These are phyloP conservation scores for Paxillus rubicundulus DNA, from an alignment of 768 basidiomycete species.

Conservation along the genomic window DNA sequence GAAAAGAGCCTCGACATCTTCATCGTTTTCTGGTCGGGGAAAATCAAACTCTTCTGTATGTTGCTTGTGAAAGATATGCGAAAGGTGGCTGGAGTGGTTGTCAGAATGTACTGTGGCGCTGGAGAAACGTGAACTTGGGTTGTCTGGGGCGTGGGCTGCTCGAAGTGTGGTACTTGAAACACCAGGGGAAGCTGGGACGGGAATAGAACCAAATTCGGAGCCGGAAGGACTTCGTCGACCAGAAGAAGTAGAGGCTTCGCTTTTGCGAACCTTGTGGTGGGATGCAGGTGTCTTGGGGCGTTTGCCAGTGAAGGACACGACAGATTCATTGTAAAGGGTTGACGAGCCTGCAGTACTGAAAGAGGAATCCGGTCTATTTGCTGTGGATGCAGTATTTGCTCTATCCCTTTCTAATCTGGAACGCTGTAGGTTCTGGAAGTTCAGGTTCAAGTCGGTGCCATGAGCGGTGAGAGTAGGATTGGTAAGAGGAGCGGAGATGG, in stretches of 20 bases:
- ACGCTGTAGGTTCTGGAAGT: slow-evolving; percentile 48
- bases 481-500: slow-evolving; percentile 79
- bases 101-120: slow-evolving; percentile 42
- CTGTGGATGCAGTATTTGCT: slow-evolving; percentile 24
- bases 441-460: slow-evolving; percentile 75
- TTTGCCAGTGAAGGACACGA: slow-evolving; percentile 36
- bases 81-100: slow-evolving; percentile 40
- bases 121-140: slow-evolving; percentile 60
- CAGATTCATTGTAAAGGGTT: slow-evolving; percentile 54
- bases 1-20: slow-evolving; percentile 79
- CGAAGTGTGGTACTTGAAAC: slow-evolving; percentile 41
- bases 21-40: slow-evolving; percentile 70
- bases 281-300: slow-evolving; percentile 35
- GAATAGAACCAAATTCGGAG: slow-evolving; percentile 52
- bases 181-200: slow-evolving; percentile 31
- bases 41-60: slow-evolving; percentile 64
- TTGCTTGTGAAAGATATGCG: slow-evolving; percentile 55
- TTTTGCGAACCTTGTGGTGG: slow-evolving; percentile 40
- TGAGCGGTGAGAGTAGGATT: slow-evolving; percentile 73
- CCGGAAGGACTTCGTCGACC: slow-evolving; percentile 47
- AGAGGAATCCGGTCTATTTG: slow-evolving; percentile 49
- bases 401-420: slow-evolving; percentile 54
- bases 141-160: slow-evolving; percentile 55
- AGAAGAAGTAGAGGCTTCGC: slow-evolving; percentile 55
- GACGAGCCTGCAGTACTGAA: slow-evolving; percentile 57